Evolutionary conservation across 495 filamentous ascomycete species (phyloP).

Genomic region (Echria macrotheca): DNA sequence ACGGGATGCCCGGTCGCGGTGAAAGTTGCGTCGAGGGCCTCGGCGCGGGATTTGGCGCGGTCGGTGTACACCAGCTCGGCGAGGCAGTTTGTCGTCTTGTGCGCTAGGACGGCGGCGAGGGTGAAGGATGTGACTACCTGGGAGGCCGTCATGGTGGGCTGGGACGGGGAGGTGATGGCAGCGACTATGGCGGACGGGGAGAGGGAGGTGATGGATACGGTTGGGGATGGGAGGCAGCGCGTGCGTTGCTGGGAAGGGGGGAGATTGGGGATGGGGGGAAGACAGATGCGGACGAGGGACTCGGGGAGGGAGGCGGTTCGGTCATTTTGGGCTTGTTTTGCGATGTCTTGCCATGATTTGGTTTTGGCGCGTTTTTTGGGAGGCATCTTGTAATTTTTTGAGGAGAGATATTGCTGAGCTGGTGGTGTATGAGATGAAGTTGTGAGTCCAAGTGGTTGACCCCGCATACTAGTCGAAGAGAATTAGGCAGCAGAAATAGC

Average conservation of each 20-base stretch:
- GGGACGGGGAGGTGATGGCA: conserved; percentile 27
- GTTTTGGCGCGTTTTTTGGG: neutral
- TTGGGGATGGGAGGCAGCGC: no score
- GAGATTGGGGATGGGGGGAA: neutral
- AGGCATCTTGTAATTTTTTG: no score
- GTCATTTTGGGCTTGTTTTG: neutral
- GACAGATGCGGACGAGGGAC: neutral
- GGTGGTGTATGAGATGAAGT: no score
- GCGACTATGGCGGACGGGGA: neutral
- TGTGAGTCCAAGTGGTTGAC: no score
- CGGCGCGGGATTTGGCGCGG: conserved; percentile 52
- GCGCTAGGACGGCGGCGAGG: conserved; percentile 38
- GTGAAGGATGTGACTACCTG: conserved; percentile 47
- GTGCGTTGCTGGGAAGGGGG: no score
- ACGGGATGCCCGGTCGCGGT: conserved; percentile 38
- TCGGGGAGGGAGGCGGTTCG: neutral
- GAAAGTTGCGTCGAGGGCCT: conserved; percentile 49
- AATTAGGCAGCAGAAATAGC: no score
- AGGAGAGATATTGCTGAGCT: no score
- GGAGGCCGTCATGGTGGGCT: conserved; percentile 33
- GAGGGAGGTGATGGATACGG: neutral
- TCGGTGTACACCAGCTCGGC: conserved; percentile 62
- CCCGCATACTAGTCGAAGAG: no score
- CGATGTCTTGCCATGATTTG: neutral
- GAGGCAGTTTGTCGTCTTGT: conserved; percentile 47